Evolutionary conservation across 2,329 filamentous ascomycete species (phyloP).

Genomic region (Lithohypha guttulata): DNA sequence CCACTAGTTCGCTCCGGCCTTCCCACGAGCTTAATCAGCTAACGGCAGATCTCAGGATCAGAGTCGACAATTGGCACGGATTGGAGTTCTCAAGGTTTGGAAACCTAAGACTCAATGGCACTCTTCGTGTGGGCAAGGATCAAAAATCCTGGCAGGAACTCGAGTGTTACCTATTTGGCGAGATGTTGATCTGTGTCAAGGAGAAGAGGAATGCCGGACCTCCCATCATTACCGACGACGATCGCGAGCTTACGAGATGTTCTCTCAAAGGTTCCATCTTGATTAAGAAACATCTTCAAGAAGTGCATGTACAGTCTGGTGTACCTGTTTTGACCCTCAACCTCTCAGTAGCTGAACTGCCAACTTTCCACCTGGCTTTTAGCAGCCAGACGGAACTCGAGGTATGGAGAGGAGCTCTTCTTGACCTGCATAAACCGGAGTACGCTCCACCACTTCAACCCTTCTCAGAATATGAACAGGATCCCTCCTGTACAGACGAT

Average conservation of each 20-base stretch:
- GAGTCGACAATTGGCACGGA: constrained; percentile 98
- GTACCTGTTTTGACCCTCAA: constrained; percentile 80
- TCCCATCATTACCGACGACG: constrained; percentile 53
- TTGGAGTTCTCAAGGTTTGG: constrained; percentile 80
- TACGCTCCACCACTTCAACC: constrained; percentile 2
- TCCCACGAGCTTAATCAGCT: constrained; percentile 69
- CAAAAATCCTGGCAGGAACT: constrained; percentile 94
- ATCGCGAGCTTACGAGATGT: constrained; percentile 60
- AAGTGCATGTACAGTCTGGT: constrained; percentile 61
- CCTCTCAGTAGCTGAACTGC: constrained; percentile 81
- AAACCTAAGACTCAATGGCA: constrained; percentile 79
- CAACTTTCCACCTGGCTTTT: constrained; percentile 88
- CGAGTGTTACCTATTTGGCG: constrained; percentile 91
- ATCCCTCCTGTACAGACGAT: constrained; percentile 74
- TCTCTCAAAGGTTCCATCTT: constrained; percentile 94
- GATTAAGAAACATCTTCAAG: constrained; percentile 94
- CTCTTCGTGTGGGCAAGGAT: constrained; percentile 88
- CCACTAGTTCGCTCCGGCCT: no score
- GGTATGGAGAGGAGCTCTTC: constrained; percentile 76
- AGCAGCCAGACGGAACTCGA: constrained; percentile 74
- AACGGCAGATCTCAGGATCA: constrained; percentile 68
- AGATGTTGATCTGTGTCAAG: constrained; percentile 99
- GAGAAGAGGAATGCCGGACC: constrained; percentile 69
- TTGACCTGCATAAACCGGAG: constrained; percentile 69
- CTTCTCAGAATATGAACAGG: constrained; percentile 69